Conservation (phyloP, 108 stramenopile genomes). For the Nitzschia palea region DNA sequence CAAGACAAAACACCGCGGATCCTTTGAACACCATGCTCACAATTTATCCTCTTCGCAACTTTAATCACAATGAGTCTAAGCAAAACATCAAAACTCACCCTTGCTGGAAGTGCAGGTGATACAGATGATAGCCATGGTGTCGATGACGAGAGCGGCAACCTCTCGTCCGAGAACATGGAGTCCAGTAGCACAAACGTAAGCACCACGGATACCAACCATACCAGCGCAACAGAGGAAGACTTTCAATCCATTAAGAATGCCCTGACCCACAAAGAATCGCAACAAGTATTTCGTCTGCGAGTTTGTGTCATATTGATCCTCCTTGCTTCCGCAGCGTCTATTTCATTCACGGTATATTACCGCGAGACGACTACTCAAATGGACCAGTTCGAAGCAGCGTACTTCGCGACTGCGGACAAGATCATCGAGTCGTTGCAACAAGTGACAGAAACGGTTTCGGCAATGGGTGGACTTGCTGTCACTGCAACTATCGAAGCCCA, state of each 20-base stretch:
- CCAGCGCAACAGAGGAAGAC: no score
- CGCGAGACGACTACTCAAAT: background rate
- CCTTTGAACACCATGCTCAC: no score
- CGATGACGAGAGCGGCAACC: no score
- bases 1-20: no score
- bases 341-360: conserved; percentile 1
- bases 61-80: no score
- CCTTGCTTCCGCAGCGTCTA: conserved; percentile 2
- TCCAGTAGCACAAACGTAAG: no score
- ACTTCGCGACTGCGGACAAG: conserved; percentile 3
- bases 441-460: background rate
- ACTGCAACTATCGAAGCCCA: background rate
- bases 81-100: no score
- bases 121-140: no score
- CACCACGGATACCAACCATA: no score
- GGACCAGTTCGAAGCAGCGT: conserved; percentile 1
- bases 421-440: conserved; percentile 10
- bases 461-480: conserved; percentile 9
- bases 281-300: conserved; percentile 11
- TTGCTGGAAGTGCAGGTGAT: no score
- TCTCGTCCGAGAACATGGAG: no score
- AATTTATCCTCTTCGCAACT: no score
- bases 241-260: background rate
- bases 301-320: conserved; percentile 1
- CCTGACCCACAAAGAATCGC: background rate